phyloP scores from a whole-genome alignment of 176 grass and related monocot species.

The Triticum dicoccoides region DNA sequence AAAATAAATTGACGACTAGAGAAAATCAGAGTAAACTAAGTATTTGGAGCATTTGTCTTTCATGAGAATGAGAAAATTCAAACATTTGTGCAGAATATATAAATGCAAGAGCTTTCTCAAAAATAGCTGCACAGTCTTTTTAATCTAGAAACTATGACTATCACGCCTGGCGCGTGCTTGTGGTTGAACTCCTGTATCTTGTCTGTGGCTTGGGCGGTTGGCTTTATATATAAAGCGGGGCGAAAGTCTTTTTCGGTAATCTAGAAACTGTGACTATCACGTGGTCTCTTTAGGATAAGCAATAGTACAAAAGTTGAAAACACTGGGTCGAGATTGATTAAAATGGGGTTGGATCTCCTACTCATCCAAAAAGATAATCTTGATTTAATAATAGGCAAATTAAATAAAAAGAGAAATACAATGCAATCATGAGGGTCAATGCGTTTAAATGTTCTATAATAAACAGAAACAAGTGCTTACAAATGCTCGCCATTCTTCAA shows the following conservation, averaged over 20 bases:
- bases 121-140: not conserved
- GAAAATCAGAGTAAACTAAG: not conserved
- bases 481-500: too few species aligned
- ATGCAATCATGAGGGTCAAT: not conserved
- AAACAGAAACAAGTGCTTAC: too few species aligned
- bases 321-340: not conserved
- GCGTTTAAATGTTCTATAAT: not conserved
- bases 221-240: too few species aligned
- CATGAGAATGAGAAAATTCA: not conserved
- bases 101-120: not conserved
- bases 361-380: not conserved
- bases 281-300: not conserved
- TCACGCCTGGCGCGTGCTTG: too few species aligned
- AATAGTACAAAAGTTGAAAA: not conserved
- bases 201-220: too few species aligned
- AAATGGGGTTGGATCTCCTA: not conserved
- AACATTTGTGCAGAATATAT: not conserved
- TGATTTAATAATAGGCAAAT: not conserved
- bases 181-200: too few species aligned
- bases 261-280: not conserved
- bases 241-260: not conserved
- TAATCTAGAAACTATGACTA: not conserved
- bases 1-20: too few species aligned
- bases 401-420: not conserved
- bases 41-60: not conserved